A percentile compares a stretch with the other conserved stretches of the same genome.
Conservation (phyloP, 352 stramenopile species). For the Pythium rishiriense region DNA sequence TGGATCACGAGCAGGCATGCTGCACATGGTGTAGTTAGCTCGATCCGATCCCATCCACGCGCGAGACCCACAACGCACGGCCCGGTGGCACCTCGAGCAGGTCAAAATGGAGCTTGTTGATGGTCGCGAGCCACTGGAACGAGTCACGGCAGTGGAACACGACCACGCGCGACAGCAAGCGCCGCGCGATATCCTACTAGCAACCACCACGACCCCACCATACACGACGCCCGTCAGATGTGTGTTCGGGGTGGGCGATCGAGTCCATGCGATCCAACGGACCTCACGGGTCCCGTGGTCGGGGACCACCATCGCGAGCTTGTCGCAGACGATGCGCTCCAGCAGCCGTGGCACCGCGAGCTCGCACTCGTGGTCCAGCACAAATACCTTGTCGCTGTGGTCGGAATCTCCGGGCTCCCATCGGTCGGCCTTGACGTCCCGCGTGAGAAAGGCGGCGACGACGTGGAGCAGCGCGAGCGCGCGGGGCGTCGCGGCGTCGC, state of each 20-base stretch:
- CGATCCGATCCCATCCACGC: not conserved
- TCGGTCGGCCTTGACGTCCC: slow-evolving; percentile 7
- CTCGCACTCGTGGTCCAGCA: slow-evolving; percentile 72
- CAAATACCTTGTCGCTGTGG: slow-evolving; percentile 37
- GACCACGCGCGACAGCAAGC: slow-evolving; percentile 35
- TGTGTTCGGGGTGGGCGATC: no score
- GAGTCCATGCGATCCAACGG: not conserved
- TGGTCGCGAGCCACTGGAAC: slow-evolving; percentile 72
- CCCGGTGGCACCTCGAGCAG: slow-evolving; percentile 44
- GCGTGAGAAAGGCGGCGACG: slow-evolving; percentile 57
- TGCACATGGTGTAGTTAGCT: slow-evolving; percentile 12
- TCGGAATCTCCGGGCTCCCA: no score
- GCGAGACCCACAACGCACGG: slow-evolving; percentile 32
- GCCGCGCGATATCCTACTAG: no score
- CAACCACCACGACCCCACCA: no score
- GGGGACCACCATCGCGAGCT: slow-evolving; percentile 9
- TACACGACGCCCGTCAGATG: no score
- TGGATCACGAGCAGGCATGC: slow-evolving; percentile 64
- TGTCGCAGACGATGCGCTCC: slow-evolving; percentile 25
- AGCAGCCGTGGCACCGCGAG: slow-evolving; percentile 33
- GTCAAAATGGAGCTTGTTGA: slow-evolving; percentile 73
- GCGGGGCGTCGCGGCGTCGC: slow-evolving; percentile 38
- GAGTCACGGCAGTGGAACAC: slow-evolving; percentile 60
- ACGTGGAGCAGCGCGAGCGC: slow-evolving; percentile 56
- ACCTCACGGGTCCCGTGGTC: slow-evolving; percentile 15